A percentile compares a stretch with the other conserved stretches of the same genome.
These are phyloP conservation scores for Kokia cookei DNA, from an alignment of 441 rosid species.

Conservation along the genomic window DNA sequence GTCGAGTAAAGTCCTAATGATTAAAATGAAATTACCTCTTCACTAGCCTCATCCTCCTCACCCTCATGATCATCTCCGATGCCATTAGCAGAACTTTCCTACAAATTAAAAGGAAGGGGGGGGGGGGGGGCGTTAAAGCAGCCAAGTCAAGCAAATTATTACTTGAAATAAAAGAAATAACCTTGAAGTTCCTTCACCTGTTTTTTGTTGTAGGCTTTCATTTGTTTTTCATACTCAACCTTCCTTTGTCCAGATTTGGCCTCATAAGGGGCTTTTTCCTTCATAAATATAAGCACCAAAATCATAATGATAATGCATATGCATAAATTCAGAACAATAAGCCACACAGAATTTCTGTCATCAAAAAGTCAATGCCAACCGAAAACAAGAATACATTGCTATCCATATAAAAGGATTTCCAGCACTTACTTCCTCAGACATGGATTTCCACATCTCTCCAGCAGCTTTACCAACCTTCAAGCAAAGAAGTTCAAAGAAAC, in stretches of 20 bases:
- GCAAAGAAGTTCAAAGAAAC: slow-evolving; percentile 13
- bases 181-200: slow-evolving; percentile 23
- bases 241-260: slow-evolving; percentile 56
- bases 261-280: slow-evolving; percentile 60
- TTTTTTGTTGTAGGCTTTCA: slow-evolving; percentile 54
- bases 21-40: slow-evolving; percentile 24
- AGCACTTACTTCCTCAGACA: slow-evolving; percentile 50
- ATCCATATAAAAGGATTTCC: not conserved
- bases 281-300: not conserved
- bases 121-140: not conserved
- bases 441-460: slow-evolving; percentile 61
- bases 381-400: not conserved
- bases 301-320: not conserved
- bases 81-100: slow-evolving; percentile 37
- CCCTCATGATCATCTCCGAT: slow-evolving; percentile 43
- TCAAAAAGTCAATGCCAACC: not conserved
- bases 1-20: not conserved
- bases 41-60: slow-evolving; percentile 46
- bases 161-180: not conserved
- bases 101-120: not conserved
- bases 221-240: slow-evolving; percentile 46
- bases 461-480: slow-evolving; percentile 74
- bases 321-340: not conserved
- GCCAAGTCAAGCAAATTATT: not conserved
- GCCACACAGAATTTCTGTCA: not conserved